These are phyloP conservation scores for Adenanthera pavonina DNA, from an alignment of 306 rosid genomes.

Conservation along the genomic window DNA sequence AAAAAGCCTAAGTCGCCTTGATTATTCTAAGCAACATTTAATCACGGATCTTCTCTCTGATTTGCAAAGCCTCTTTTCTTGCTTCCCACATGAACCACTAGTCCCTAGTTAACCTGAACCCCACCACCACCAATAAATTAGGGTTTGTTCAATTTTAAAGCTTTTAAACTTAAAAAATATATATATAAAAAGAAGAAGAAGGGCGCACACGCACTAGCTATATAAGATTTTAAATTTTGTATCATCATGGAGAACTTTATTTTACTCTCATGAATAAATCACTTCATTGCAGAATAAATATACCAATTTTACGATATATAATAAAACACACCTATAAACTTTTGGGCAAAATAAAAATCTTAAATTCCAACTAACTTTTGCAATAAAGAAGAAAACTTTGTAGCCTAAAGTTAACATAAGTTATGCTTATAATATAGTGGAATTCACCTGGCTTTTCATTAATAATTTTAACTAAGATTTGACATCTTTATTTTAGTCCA, in stretches of 20 bases:
- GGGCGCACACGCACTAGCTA: neutral
- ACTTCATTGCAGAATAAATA: neutral
- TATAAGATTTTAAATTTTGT: no score
- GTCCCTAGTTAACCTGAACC: neutral
- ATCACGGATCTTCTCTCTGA: neutral
- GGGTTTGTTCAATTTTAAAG: neutral
- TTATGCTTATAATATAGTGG: neutral
- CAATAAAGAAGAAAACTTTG: neutral
- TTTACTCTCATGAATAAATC: no score
- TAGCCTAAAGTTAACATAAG: neutral
- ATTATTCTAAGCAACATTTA: neutral
- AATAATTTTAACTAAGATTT: no score
- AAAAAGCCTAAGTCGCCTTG: neutral
- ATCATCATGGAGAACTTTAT: no score
- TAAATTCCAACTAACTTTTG: neutral
- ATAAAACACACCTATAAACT: neutral
- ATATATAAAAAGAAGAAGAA: neutral
- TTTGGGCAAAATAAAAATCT: neutral
- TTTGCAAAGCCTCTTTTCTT: neutral
- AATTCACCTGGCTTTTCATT: no score
- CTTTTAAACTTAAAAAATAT: neutral
- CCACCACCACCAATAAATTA: neutral
- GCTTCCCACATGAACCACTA: no score
- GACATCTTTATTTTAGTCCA: neutral
- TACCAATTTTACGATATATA: neutral